Evolutionary conservation across 805 yeast genomes (phyloP).

Genomic region (Priceomyces melissophilus): DNA sequence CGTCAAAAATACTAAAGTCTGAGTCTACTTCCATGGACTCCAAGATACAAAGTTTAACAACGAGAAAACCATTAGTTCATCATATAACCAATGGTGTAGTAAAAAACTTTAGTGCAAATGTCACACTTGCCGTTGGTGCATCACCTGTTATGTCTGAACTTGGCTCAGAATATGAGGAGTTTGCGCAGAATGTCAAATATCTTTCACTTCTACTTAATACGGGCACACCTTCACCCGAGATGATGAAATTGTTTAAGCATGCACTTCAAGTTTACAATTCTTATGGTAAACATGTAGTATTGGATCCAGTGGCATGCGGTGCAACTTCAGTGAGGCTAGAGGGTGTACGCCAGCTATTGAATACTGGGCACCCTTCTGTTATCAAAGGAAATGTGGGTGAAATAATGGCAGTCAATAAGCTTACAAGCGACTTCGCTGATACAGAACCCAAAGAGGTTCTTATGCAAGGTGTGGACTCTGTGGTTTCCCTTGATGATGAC

Average conservation of each 20-base stretch:
- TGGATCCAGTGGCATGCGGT: slow-evolving; percentile 94
- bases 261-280: slow-evolving; percentile 62
- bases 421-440: slow-evolving; percentile 19
- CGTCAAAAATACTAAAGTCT: neutral
- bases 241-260: slow-evolving; percentile 38
- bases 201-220: slow-evolving; percentile 65
- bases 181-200: slow-evolving; percentile 50
- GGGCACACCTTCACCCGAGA: slow-evolving; percentile 59
- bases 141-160: slow-evolving; percentile 88
- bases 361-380: slow-evolving; percentile 57
- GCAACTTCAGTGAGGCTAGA: slow-evolving; percentile 61
- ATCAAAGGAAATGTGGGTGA: slow-evolving; percentile 90
- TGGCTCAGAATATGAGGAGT: slow-evolving; percentile 60
- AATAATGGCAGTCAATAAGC: slow-evolving; percentile 54
- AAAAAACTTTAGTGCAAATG: slow-evolving; percentile 83
- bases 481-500: slow-evolving; percentile 20
- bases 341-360: slow-evolving; percentile 47
- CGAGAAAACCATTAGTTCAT: slow-evolving; percentile 63
- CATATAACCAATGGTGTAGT: slow-evolving; percentile 90
- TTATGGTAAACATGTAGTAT: slow-evolving; percentile 58
- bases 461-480: slow-evolving; percentile 76
- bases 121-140: slow-evolving; percentile 77
- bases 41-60: slow-evolving; percentile 15
- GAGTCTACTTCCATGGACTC: neutral
- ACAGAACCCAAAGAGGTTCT: slow-evolving; percentile 17